Conservation (phyloP, 1,284 basidiomycete genomes). For the Fistulinella staudtii region DNA sequence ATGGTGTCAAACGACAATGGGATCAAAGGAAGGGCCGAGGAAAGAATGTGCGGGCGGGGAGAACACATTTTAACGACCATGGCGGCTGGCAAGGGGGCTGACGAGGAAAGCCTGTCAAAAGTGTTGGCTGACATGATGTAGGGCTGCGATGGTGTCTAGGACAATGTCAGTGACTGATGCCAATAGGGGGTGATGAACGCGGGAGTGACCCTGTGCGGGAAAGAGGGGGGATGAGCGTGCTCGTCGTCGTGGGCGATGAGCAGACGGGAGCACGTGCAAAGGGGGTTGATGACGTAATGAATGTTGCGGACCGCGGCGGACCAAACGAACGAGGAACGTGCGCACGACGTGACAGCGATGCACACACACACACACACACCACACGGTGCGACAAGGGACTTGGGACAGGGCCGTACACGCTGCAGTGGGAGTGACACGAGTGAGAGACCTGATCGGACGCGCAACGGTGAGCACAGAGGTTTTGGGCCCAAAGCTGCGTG, state of each 20-base stretch:
- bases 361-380: neutral
- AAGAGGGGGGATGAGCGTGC: constrained; percentile 5
- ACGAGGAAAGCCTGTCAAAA: too few relatives aligned
- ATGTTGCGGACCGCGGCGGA: constrained; percentile 10
- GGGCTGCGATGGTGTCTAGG: too few relatives aligned
- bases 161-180: too few relatives aligned
- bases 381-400: constrained; percentile 8
- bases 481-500: constrained; percentile 13
- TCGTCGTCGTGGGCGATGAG: constrained; percentile 27
- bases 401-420: constrained; percentile 9
- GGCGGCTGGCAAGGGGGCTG: too few relatives aligned
- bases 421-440: constrained; percentile 14
- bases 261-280: constrained; percentile 6
- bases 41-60: too few relatives aligned
- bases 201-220: too few relatives aligned
- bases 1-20: too few relatives aligned
- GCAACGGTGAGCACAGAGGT: constrained; percentile 3
- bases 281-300: constrained; percentile 19
- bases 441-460: constrained; percentile 11
- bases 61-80: too few relatives aligned
- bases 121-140: too few relatives aligned
- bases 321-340: constrained; percentile 13
- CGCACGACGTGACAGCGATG: constrained; percentile 3
- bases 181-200: too few relatives aligned
- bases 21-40: too few relatives aligned